These are phyloP conservation scores for Smallanthus sonchifolius DNA, from an alignment of 129 eudicot species.

Conservation along the genomic window DNA sequence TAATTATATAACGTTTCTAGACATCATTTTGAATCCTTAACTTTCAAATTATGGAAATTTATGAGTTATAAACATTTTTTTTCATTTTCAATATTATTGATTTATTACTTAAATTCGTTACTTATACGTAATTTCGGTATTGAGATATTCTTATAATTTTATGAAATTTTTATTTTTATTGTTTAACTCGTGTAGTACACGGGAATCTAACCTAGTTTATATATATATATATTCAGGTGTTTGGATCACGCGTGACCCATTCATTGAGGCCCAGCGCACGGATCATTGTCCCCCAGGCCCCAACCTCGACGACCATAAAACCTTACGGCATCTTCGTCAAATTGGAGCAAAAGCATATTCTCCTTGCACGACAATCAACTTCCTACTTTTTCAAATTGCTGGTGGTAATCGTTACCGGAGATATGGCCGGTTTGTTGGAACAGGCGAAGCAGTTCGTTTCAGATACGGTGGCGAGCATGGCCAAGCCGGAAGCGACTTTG, in stretches of 20 bases:
- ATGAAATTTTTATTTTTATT: no score
- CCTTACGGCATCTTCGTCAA: not conserved
- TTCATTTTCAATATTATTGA: no score
- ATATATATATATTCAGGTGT: no score
- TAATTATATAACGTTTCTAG: no score
- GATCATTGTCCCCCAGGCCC: slow-evolving; percentile 14
- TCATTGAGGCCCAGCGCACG: slow-evolving; percentile 25
- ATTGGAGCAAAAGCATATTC: not conserved
- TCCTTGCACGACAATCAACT: not conserved
- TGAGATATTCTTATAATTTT: no score
- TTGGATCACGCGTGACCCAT: slow-evolving; percentile 6
- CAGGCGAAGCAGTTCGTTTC: slow-evolving; percentile 21
- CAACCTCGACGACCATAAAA: not conserved
- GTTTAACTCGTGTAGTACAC: no score
- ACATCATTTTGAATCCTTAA: no score
- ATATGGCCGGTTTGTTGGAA: slow-evolving; percentile 27
- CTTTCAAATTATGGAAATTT: no score
- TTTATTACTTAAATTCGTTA: no score
- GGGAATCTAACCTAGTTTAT: no score
- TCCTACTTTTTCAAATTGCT: not conserved
- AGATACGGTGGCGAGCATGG: slow-evolving; percentile 21
- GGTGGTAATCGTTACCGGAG: slow-evolving; percentile 6
- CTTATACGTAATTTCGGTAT: no score
- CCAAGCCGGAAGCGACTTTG: slow-evolving; percentile 26
- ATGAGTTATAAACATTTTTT: no score